Evolutionary conservation across 768 basidiomycete genomes (phyloP).

Genomic region (Rhodotorula babjevae): DNA sequence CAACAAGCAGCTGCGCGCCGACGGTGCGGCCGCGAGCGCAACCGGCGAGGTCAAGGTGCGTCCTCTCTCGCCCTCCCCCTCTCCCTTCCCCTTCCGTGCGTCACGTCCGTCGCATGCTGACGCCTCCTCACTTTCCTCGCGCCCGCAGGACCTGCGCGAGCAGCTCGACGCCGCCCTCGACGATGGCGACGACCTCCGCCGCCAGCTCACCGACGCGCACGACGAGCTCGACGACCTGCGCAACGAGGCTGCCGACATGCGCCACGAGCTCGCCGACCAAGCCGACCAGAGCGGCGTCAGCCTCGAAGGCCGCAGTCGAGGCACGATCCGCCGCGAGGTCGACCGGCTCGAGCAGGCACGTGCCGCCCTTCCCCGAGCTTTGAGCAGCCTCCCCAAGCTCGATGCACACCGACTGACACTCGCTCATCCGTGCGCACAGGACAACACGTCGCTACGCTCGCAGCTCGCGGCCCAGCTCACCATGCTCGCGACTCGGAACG

Average conservation of each 20-base stretch:
- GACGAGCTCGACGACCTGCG: conserved; percentile 26
- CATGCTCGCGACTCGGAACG: conserved; percentile 39
- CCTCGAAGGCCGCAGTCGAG: conserved; percentile 9
- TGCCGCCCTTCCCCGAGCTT: no score
- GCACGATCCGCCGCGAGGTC: conserved; percentile 17
- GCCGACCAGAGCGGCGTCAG: conserved; percentile 23
- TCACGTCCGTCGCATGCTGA: no score
- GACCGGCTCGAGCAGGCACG: conserved; percentile 39
- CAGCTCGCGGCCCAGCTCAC: conserved; percentile 41
- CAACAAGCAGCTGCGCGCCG: conserved; percentile 34
- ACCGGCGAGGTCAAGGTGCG: conserved; percentile 19
- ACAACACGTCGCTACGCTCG: conserved; percentile 38
- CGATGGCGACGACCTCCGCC: conserved; percentile 34
- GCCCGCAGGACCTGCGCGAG: conserved; percentile 50
- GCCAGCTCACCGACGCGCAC: conserved; percentile 18
- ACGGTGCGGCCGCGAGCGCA: conserved; percentile 11
- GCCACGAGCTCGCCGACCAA: conserved; percentile 30
- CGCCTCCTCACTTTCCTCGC: background rate
- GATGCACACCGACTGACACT: background rate
- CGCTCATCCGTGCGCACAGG: conserved; percentile 9
- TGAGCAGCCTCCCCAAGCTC: no score
- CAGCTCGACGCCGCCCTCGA: conserved; percentile 31
- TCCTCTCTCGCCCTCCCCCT: background rate
- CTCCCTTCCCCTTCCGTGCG: no score
- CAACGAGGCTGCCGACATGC: conserved; percentile 1